Conservation (phyloP, 441 rosid genomes). For the Croton setiger region DNA sequence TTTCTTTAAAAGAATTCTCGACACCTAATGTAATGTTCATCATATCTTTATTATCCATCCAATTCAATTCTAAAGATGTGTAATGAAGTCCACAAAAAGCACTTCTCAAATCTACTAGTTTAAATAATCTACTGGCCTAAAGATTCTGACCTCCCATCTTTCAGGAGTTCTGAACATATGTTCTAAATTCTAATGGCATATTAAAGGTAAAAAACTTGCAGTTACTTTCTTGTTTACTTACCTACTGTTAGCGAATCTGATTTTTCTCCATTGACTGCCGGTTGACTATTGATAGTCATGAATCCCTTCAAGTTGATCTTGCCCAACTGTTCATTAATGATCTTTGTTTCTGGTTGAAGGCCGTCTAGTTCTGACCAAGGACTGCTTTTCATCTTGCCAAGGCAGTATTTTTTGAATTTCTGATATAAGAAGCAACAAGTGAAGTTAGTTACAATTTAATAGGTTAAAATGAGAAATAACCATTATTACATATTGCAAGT, state of each 20-base stretch:
- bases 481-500: neutral
- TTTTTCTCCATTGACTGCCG: constrained; percentile 77
- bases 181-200: neutral
- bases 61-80: neutral
- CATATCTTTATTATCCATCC: neutral
- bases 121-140: neutral
- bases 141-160: neutral
- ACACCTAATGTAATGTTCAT: neutral
- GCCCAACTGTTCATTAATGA: constrained; percentile 78
- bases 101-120: neutral
- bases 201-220: neutral
- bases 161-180: neutral
- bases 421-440: constrained; percentile 31
- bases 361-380: constrained; percentile 97
- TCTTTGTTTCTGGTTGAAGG: constrained; percentile 88
- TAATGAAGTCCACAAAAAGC: neutral
- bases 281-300: constrained; percentile 98
- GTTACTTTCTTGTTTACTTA: constrained; percentile 30
- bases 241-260: constrained; percentile 82
- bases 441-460: constrained; percentile 6
- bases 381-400: constrained; percentile 76
- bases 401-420: constrained; percentile 79
- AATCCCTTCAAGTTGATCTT: constrained; percentile 82
- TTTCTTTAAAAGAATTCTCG: neutral
- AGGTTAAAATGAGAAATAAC: constrained; percentile 2